Conservation (phyloP, 1,284 basidiomycete genomes). For the Ceraceosorus guamensis region DNA sequence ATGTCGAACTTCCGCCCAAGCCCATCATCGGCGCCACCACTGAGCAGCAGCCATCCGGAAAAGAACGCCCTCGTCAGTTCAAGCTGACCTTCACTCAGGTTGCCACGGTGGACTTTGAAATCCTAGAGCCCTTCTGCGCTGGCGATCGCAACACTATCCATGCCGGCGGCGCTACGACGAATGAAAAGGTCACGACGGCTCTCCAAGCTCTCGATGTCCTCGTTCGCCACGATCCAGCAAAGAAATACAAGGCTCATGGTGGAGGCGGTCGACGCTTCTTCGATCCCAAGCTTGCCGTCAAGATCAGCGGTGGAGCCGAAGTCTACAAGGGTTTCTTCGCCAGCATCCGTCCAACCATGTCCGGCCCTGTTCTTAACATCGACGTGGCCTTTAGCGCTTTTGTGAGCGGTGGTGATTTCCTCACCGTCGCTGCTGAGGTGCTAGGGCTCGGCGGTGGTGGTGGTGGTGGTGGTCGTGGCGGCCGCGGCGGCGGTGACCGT, state of each 20-base stretch:
- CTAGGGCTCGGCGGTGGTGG: conserved; percentile 20
- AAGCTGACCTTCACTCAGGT: conserved; percentile 17
- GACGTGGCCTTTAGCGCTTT: conserved; percentile 33
- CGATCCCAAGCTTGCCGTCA: conserved; percentile 13
- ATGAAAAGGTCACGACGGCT: conserved; percentile 3
- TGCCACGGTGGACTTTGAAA: conserved; percentile 13
- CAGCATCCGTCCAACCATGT: conserved; percentile 23
- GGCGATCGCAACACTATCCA: conserved; percentile 14
- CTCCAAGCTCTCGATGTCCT: conserved; percentile 25
- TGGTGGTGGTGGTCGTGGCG: conserved; percentile 13
- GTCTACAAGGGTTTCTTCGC: conserved; percentile 32
- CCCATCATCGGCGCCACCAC: conserved; percentile 9
- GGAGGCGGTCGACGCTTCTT: conserved; percentile 27
- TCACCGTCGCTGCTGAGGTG: conserved; percentile 19
- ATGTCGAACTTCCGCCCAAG: conserved; percentile 18
- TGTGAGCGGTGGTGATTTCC: conserved; percentile 18
- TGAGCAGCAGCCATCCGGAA: too few species aligned
- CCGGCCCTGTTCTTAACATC: conserved; percentile 34
- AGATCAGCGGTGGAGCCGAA: conserved; percentile 24
- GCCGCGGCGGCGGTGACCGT: conserved; percentile 17
- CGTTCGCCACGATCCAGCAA: conserved; percentile 8
- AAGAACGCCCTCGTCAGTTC: conserved; percentile 11
- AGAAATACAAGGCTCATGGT: conserved; percentile 8
- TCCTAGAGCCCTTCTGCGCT: conserved; percentile 15
- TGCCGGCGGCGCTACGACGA: conserved; percentile 9